phyloP scores from a whole-genome alignment of 2,329 filamentous ascomycete species.

The Fragosphaeria purpurea region DNA sequence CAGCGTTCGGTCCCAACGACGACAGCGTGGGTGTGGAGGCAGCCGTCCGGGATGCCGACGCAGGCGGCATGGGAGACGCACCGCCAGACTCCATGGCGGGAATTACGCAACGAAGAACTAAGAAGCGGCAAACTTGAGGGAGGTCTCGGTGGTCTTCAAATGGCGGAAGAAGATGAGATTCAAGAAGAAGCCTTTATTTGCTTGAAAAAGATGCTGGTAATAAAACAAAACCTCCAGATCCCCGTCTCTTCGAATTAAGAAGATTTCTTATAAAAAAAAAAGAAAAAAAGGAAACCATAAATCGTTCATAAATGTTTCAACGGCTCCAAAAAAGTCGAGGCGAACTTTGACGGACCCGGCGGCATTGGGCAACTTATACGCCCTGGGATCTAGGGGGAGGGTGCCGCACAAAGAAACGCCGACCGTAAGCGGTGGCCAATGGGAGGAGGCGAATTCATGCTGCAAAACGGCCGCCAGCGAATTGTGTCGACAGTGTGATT shows the following conservation, averaged over 20 bases:
- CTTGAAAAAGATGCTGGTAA: too few relatives aligned
- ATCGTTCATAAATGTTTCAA: too few relatives aligned
- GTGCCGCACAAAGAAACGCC: neutral
- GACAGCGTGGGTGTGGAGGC: slow-evolving; percentile 15
- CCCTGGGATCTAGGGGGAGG: too few relatives aligned
- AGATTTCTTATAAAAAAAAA: neutral
- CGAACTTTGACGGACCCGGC: too few relatives aligned
- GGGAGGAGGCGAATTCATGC: neutral
- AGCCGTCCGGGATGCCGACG: slow-evolving; percentile 20
- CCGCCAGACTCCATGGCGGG: slow-evolving; percentile 30
- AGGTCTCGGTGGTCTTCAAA: too few relatives aligned
- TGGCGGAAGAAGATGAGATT: neutral
- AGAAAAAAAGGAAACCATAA: too few relatives aligned
- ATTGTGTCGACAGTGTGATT: neutral
- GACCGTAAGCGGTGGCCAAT: slow-evolving; percentile 6
- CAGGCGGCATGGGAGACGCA: slow-evolving; percentile 25
- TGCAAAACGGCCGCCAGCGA: neutral
- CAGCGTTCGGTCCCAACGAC: slow-evolving; percentile 11
- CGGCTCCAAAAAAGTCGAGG: too few relatives aligned
- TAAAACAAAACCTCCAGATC: too few relatives aligned
- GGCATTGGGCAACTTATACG: too few relatives aligned
- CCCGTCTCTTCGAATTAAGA: neutral
- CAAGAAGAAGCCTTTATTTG: neutral
- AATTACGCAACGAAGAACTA: slow-evolving; percentile 9
- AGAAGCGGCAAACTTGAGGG: slow-evolving; percentile 6